These are phyloP conservation scores for Friedmanniomyces simplex DNA, from an alignment of 495 filamentous ascomycete species.

Conservation along the genomic window DNA sequence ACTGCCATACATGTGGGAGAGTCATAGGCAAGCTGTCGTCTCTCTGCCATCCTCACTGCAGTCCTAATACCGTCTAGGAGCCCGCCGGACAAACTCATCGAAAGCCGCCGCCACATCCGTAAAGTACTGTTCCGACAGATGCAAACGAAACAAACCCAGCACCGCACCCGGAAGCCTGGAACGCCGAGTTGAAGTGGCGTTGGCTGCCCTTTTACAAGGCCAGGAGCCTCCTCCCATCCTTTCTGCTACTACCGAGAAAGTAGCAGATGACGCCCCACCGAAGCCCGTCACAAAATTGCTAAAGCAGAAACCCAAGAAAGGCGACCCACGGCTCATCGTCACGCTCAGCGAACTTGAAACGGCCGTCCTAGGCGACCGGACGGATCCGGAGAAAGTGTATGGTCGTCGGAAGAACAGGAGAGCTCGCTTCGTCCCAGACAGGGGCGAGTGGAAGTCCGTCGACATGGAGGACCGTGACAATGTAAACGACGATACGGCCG, in stretches of 20 bases:
- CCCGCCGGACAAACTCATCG: slow-evolving; percentile 17
- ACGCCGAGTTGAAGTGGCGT: slow-evolving; percentile 19
- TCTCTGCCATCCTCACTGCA: background rate
- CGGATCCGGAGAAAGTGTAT: slow-evolving; percentile 22
- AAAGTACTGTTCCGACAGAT: slow-evolving; percentile 29
- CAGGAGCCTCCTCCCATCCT: background rate
- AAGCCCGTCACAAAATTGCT: background rate
- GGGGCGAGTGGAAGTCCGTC: slow-evolving; percentile 24
- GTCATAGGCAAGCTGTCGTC: slow-evolving; percentile 27
- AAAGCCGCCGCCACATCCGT: slow-evolving; percentile 9
- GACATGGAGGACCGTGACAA: slow-evolving; percentile 19
- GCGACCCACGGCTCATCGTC: slow-evolving; percentile 25
- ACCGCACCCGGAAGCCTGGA: slow-evolving; percentile 15
- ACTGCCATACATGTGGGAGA: slow-evolving; percentile 36
- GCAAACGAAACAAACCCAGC: slow-evolving; percentile 24
- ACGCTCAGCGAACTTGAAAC: slow-evolving; percentile 26
- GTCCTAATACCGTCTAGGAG: too few relatives aligned
- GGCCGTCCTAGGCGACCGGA: slow-evolving; percentile 27
- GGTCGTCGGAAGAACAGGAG: slow-evolving; percentile 30
- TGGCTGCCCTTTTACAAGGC: slow-evolving; percentile 24
- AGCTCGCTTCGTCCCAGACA: slow-evolving; percentile 19
- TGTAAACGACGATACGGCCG: background rate
- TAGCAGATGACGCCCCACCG: background rate
- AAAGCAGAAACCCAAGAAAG: slow-evolving; percentile 24
- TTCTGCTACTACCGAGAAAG: background rate